Base-by-base conservation (phyloP, 345 rosid species). In the Triadica sebifera region DNA sequence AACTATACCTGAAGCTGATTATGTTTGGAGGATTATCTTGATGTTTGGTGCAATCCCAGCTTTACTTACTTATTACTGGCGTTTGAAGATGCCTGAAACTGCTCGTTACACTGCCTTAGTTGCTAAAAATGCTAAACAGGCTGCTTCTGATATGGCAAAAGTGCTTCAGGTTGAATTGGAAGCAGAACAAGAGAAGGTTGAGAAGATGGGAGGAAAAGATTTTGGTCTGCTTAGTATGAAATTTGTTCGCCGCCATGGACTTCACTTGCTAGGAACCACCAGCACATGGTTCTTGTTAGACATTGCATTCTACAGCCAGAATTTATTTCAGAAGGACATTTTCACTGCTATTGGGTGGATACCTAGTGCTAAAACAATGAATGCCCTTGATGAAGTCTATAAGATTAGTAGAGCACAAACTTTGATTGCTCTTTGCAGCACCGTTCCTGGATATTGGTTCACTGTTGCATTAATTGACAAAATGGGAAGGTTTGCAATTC, bases 21-120 rank as follows among this genome's bases (percentile, higher is more conserved):
- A 74, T 63, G 86, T 86, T 20, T 92, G 95, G 95, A 83, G 97
- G 55, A 79, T 86, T 17, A 71, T 90, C 19, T 24, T 92, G 53
- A 92, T 92, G 90, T 47, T 90, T 1, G 97, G 97, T 2, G 92
- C 97, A 15, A 0, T 92, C 51, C 93, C 95, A 2, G 93, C 97
- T 29, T 74, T 71, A 0, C 70, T 92, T 11, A 90, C 97, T 19
- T 90, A 84, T 77, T 90, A 87, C 75, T 90, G 88, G 92, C 78
- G 91, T 5, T 80, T 82, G 87, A 81, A 86, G 83, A 92, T 92
- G 93, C 94, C 97, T 0, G 97, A 90, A 84, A 92, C 97, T 0
- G 93, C 97, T 39, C 90, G 92, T 12, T 92, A 90, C 89, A 88
- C 97, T 0, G 87, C 92, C 29, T 78, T 92, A 47, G 86, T 90